Base-by-base conservation (phyloP, 23 red algal genomes). In the Gracilaria domingensis region DNA sequence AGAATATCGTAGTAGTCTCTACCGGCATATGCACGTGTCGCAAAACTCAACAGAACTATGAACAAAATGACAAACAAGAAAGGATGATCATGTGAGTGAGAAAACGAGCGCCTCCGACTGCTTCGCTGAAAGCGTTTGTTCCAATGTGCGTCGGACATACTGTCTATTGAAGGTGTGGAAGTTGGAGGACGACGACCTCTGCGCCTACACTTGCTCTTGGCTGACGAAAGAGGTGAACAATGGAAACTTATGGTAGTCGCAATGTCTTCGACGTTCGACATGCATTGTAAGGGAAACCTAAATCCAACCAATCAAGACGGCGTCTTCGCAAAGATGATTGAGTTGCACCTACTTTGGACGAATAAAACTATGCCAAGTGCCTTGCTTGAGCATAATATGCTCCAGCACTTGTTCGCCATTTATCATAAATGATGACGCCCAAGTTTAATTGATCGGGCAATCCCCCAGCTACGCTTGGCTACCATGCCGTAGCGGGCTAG, bases 1-100 rank as follows among this genome's bases (percentile, higher is more conserved):
- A 98, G 93, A 44, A 98, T 82, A n/a, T 93, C 93, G 66, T 98
- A 98, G 40, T 92, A 93, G 49, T 98, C 93, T 20, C 82, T 71
- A 12, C 84, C 84, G 8, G 87, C 87, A 75, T 57, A 65, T 6
- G 57, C 87, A 9, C 32, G 49, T 17, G 87, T 81, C 8, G 77
- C 51, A 59, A 82, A 59, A 14, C 53, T 38, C 20, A 77, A 49
- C 54, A 81, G 8, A 38, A 90, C 49, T 71, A 79, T 80, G 87
- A 80, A 47, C 45, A 90, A 45, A 38, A 90, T 60, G 76, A 80
- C 33, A 21, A 57, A 79, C 26, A 90, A 25, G 23, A 90, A 59
- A 58, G 87, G 53, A 60, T 82, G 53, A 26, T 1, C 29, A 12
- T 56, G 23, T 12, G 39, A 13, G n/a, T 36, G 54, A 37, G n/a